A percentile compares a stretch with the other conserved stretches of the same genome.
These are phyloP conservation scores for Phaeotremella skinneri DNA, from an alignment of 768 basidiomycete species.

Conservation along the genomic window DNA sequence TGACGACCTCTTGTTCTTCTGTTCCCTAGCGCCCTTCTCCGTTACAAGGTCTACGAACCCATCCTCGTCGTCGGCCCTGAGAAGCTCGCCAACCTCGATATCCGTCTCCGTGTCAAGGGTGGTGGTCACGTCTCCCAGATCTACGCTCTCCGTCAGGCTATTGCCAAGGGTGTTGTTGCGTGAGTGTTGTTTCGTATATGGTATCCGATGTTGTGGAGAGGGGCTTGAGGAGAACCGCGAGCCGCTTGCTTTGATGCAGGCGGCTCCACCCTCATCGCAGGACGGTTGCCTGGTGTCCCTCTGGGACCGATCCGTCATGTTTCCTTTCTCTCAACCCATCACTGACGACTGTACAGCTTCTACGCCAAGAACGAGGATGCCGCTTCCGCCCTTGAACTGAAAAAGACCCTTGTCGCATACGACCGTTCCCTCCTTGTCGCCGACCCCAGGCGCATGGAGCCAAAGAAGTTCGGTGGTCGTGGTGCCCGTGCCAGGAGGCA, in stretches of 20 bases:
- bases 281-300: neutral
- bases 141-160: slow-evolving; percentile 98
- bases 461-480: slow-evolving; percentile 97
- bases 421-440: slow-evolving; percentile 63
- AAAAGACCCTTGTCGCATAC: slow-evolving; percentile 95
- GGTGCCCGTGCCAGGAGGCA: slow-evolving; percentile 98
- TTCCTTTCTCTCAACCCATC: slow-evolving; percentile 3
- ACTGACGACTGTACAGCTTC: slow-evolving; percentile 46
- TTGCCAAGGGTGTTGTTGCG: slow-evolving; percentile 94
- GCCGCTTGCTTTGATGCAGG: too few relatives aligned
- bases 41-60: slow-evolving; percentile 97
- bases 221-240: neutral
- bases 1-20: slow-evolving; percentile 4
- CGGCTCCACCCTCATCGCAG: too few relatives aligned
- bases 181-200: slow-evolving; percentile 54
- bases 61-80: slow-evolving; percentile 91
- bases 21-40: slow-evolving; percentile 63
- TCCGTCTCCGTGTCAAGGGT: slow-evolving; percentile 96
- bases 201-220: neutral
- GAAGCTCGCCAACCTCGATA: slow-evolving; percentile 80
- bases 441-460: slow-evolving; percentile 83
- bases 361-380: slow-evolving; percentile 99
- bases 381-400: slow-evolving; percentile 92
- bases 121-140: slow-evolving; percentile 99
- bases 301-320: neutral